A percentile compares a stretch with the other conserved stretches of the same genome.
phyloP scores from a whole-genome alignment of 176 grass and related monocot species.

The Phoenix roebelenii region DNA sequence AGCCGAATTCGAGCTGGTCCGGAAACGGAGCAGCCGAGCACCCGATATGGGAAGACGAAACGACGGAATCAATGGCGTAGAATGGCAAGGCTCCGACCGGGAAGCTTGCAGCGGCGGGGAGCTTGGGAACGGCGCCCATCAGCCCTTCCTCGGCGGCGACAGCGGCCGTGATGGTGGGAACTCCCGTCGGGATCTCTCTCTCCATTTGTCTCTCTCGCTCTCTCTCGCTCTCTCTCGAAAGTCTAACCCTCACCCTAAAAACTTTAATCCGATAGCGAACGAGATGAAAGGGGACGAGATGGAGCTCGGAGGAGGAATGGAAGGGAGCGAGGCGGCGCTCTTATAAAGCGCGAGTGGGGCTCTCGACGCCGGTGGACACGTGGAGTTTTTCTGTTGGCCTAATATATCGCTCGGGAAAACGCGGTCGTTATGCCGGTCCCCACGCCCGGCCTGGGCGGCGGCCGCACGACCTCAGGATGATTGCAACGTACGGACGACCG shows the following conservation, averaged over 20 bases:
- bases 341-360: not conserved
- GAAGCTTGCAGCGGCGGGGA: too few species aligned
- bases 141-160: not conserved
- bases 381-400: not conserved
- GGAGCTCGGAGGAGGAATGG: too few species aligned
- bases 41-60: not conserved
- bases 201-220: conserved; percentile 1
- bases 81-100: not conserved
- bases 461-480: too few species aligned
- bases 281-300: not conserved
- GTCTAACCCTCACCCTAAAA: not conserved
- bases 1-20: not conserved
- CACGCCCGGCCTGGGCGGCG: too few species aligned
- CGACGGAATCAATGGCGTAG: not conserved
- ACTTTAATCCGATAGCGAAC: not conserved
- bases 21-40: not conserved
- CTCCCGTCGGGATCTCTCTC: not conserved
- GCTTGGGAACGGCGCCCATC: too few species aligned
- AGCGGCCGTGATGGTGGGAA: not conserved
- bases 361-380: not conserved
- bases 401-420: too few species aligned
- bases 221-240: not conserved
- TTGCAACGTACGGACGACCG: too few species aligned
- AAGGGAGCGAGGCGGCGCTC: not conserved
- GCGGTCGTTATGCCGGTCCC: too few species aligned